A percentile compares a stretch with the other conserved stretches of the same genome.
Conservation (phyloP, 2,329 filamentous ascomycete species). For the Plenodomus tracheiphilus region DNA sequence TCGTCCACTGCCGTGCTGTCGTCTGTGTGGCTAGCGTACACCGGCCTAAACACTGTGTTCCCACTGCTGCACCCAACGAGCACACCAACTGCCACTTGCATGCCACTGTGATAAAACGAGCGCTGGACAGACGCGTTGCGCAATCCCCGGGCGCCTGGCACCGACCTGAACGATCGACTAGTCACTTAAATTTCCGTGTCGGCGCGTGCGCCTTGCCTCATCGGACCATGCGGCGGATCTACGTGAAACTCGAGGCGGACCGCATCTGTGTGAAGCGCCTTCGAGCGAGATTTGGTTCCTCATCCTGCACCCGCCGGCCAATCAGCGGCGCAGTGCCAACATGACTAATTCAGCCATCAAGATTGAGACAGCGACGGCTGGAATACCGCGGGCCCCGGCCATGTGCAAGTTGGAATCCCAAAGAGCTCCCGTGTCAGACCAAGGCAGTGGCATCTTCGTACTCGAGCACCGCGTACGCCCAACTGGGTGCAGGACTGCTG, state of each 20-base stretch:
- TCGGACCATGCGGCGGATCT: slow-evolving; percentile 34
- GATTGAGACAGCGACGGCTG: not conserved
- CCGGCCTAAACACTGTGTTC: slow-evolving; percentile 20
- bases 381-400: not conserved
- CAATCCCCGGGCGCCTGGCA: slow-evolving; percentile 46
- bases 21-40: slow-evolving; percentile 15
- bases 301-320: slow-evolving; percentile 24
- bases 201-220: slow-evolving; percentile 35
- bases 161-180: slow-evolving; percentile 37
- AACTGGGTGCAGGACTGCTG: not conserved
- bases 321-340: slow-evolving; percentile 12
- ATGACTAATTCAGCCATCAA: slow-evolving; percentile 5
- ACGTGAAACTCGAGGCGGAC: slow-evolving; percentile 40
- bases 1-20: slow-evolving; percentile 16
- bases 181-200: slow-evolving; percentile 41
- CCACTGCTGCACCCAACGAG: slow-evolving; percentile 20
- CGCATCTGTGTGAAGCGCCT: slow-evolving; percentile 38
- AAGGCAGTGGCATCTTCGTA: not conserved
- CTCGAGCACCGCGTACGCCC: not conserved
- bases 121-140: slow-evolving; percentile 37
- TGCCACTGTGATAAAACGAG: slow-evolving; percentile 20
- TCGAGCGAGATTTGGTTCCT: slow-evolving; percentile 31
- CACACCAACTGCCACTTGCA: slow-evolving; percentile 18
- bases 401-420: not conserved
- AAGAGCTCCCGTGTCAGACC: not conserved